Conservation (phyloP, 176 grass and related monocot species). For the Musa acuminata region DNA sequence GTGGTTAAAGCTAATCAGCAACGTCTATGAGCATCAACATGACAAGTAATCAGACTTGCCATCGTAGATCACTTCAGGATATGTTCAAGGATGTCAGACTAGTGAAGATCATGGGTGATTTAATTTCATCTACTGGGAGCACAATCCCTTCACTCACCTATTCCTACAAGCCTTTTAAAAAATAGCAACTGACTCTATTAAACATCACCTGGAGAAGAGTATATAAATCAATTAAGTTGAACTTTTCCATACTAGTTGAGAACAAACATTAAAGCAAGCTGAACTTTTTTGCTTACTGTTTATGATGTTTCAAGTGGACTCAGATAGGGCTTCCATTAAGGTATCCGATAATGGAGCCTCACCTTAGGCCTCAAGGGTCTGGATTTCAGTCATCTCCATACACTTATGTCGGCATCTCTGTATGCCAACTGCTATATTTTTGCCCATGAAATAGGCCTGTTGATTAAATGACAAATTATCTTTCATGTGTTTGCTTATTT, state of each 20-base stretch:
- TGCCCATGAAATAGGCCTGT: neutral
- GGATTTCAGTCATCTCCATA: neutral
- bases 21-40: constrained; percentile 99
- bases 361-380: neutral
- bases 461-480: neutral
- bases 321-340: too few species aligned
- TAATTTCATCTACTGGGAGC: constrained; percentile 53
- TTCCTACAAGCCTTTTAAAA: constrained; percentile 65
- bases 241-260: too few species aligned
- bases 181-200: too few species aligned
- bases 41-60: constrained; percentile 52
- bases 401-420: neutral
- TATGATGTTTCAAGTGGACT: too few species aligned
- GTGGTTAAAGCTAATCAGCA: constrained; percentile 49
- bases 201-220: too few species aligned
- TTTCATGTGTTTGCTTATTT: too few species aligned
- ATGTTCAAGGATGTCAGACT: constrained; percentile 78
- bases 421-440: too few species aligned
- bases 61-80: constrained; percentile 97
- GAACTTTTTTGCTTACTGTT: too few species aligned
- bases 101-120: constrained; percentile 81
- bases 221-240: too few species aligned
- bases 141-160: constrained; percentile 91
- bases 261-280: too few species aligned
- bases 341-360: neutral